Evolutionary conservation across 805 yeast species (phyloP).

Genomic region (Lipomyces orientalis): DNA sequence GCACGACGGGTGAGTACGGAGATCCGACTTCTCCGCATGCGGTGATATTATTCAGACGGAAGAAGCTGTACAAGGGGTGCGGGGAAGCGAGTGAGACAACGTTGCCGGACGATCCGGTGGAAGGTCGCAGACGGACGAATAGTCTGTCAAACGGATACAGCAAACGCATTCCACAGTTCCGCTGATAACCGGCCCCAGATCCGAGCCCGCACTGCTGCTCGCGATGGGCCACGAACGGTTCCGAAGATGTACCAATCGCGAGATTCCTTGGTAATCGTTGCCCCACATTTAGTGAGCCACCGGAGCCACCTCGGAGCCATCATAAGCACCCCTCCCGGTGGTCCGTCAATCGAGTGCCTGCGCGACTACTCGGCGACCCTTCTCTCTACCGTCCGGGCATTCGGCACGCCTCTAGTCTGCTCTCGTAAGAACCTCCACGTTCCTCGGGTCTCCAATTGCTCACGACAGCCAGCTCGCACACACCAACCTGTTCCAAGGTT

Average conservation of each 20-base stretch:
- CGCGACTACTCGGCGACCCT: not conserved
- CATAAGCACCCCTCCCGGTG: not conserved
- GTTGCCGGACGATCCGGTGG: not conserved
- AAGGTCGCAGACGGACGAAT: not conserved
- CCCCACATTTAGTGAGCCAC: not conserved
- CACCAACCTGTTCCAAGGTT: too few species aligned
- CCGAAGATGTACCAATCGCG: not conserved
- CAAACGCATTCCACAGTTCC: not conserved
- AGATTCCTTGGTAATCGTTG: not conserved
- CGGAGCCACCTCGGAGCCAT: not conserved
- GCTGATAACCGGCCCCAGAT: not conserved
- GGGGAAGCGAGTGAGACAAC: not conserved
- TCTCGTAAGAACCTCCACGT: too few species aligned
- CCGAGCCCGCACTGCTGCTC: not conserved
- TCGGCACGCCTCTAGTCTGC: not conserved
- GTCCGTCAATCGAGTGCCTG: not conserved
- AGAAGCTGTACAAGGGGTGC: not conserved
- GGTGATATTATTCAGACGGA: not conserved
- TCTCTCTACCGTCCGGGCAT: not conserved
- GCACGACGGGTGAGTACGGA: not conserved
- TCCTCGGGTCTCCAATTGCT: not conserved
- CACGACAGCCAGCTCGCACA: too few species aligned
- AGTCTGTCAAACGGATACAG: too few species aligned
- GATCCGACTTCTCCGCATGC: not conserved
- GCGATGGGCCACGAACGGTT: not conserved